Percentiles rank a stretch among this genome's conserved stretches.
Conservation (phyloP, 1,284 basidiomycete species). For the Puccinia sorghi region DNA sequence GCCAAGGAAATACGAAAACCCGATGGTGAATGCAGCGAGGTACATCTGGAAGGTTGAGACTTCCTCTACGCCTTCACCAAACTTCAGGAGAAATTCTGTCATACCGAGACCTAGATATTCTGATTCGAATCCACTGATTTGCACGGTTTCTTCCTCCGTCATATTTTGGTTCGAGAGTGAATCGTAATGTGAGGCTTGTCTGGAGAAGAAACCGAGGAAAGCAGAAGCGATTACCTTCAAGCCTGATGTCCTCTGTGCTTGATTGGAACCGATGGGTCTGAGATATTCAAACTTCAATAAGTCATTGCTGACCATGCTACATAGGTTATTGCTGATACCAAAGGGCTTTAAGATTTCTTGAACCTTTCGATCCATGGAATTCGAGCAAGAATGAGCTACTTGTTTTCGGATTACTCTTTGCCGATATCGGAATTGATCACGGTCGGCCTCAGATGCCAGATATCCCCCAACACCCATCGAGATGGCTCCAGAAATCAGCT, state of each 20-base stretch:
- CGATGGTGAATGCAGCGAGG: constrained; percentile 87
- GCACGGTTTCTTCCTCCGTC: constrained; percentile 58
- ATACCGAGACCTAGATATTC: constrained; percentile 65
- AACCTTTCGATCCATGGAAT: constrained; percentile 95
- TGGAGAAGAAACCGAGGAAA: constrained; percentile 4
- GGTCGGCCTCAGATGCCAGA: constrained; percentile 91
- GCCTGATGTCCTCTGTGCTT: neutral
- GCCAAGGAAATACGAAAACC: constrained; percentile 79
- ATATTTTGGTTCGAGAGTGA: constrained; percentile 52
- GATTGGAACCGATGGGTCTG: neutral
- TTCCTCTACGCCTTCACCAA: constrained; percentile 87
- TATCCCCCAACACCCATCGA: constrained; percentile 96
- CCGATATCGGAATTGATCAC: constrained; percentile 67
- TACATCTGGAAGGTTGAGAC: constrained; percentile 70
- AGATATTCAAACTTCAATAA: constrained; percentile 15
- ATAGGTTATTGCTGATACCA: constrained; percentile 65
- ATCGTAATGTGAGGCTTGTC: constrained; percentile 39
- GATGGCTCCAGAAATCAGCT: constrained; percentile 86
- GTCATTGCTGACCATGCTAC: constrained; percentile 18
- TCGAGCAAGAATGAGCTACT: constrained; percentile 79
- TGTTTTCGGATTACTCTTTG: constrained; percentile 63
- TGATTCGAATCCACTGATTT: constrained; percentile 66
- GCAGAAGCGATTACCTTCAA: constrained; percentile 40
- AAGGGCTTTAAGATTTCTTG: constrained; percentile 80
- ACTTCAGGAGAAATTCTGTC: constrained; percentile 87